These are phyloP conservation scores for Stemphylium vesicarium DNA, from an alignment of 2,329 filamentous ascomycete genomes.

Conservation along the genomic window DNA sequence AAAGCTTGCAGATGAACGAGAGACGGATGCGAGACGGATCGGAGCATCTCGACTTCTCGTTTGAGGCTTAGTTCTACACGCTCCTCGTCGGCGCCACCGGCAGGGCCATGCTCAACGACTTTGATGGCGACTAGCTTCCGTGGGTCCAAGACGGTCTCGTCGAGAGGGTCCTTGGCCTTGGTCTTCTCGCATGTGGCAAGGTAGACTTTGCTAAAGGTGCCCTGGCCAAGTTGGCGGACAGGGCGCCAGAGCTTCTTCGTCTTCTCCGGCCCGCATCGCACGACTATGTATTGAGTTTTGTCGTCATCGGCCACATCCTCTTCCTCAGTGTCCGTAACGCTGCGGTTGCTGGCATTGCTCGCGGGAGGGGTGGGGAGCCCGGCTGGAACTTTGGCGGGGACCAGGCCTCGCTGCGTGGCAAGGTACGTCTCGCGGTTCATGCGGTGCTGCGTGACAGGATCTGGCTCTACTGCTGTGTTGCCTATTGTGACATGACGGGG, in stretches of 20 bases:
- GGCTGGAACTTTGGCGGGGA: constrained; percentile 56
- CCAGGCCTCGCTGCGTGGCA: constrained; percentile 77
- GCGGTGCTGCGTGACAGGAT: constrained; percentile 59
- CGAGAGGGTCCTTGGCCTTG: constrained; percentile 48
- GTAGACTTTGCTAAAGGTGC: constrained; percentile 94
- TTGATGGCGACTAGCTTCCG: constrained; percentile 92
- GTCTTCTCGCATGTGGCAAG: constrained; percentile 80
- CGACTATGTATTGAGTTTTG: constrained; percentile 53
- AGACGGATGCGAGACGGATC: constrained; percentile 84
- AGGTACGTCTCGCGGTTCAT: constrained; percentile 82
- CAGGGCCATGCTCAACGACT: constrained; percentile 91
- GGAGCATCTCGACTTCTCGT: constrained; percentile 93
- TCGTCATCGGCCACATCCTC: constrained; percentile 54
- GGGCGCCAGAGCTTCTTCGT: constrained; percentile 81
- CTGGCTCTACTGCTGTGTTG: constrained; percentile 46
- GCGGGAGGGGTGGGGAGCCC: constrained; percentile 76
- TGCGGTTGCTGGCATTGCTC: constrained; percentile 67
- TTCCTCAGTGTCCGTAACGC: constrained; percentile 62
- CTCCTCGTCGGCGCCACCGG: constrained; percentile 90
- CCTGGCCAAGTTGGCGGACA: constrained; percentile 82
- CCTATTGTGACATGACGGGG: constrained; percentile 74
- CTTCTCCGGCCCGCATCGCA: constrained; percentile 65
- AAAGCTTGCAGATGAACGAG: constrained; percentile 91
- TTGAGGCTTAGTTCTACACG: constrained; percentile 92
- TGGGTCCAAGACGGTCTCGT: constrained; percentile 63